phyloP scores from a whole-genome alignment of 2,329 filamentous ascomycete species.

The Xylaria multiplex region DNA sequence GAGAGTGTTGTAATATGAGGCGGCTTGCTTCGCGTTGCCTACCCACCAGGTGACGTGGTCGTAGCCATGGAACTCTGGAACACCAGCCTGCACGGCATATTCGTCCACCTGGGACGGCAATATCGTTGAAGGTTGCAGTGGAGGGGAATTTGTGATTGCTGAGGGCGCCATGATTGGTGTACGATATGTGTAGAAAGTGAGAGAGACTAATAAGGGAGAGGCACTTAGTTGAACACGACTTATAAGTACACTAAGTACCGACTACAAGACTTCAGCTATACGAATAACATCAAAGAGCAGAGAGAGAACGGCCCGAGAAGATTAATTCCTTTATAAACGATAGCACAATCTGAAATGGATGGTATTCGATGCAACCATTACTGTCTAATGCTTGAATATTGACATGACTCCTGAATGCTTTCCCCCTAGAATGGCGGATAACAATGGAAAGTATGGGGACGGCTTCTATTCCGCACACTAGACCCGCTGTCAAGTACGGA shows the following conservation, averaged over 20 bases:
- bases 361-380: conserved; percentile 14
- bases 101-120: conserved; percentile 59
- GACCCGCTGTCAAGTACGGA: conserved; percentile 27
- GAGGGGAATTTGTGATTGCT: conserved; percentile 62
- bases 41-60: conserved; percentile 97
- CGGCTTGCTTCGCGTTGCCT: conserved; percentile 95
- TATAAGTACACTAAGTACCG: conserved; percentile 17
- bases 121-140: conserved; percentile 55
- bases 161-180: conserved; percentile 66
- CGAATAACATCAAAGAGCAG: not conserved
- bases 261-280: not conserved
- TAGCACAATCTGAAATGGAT: not conserved
- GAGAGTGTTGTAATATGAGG: conserved; percentile 85
- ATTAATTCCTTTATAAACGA: conserved; percentile 19
- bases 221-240: not conserved
- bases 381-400: conserved; percentile 18
- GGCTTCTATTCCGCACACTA: conserved; percentile 45
- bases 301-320: not conserved
- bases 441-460: conserved; percentile 41
- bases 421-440: conserved; percentile 46
- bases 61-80: conserved; percentile 78
- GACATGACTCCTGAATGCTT: conserved; percentile 45
- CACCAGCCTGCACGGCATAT: conserved; percentile 62
- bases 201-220: not conserved
- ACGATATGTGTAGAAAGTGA: conserved; percentile 1